Conservation (phyloP, 1,284 basidiomycete genomes). For the Inonotus obliquus region DNA sequence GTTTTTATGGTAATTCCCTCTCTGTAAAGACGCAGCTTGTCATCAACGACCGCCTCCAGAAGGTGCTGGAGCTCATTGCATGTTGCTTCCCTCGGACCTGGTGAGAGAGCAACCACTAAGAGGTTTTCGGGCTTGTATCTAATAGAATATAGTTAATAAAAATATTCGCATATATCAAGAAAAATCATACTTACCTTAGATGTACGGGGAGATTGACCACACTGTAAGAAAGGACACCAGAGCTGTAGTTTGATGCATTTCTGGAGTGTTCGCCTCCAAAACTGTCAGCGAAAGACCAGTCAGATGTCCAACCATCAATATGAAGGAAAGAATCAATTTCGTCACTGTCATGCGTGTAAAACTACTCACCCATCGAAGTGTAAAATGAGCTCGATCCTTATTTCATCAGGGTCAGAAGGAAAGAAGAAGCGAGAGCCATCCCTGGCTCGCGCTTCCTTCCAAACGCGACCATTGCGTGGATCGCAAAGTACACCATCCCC, state of each 20-base stretch:
- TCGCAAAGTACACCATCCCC: background rate
- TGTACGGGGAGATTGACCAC: constrained; percentile 5
- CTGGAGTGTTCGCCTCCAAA: background rate
- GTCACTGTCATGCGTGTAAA: background rate
- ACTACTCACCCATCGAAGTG: constrained; percentile 17
- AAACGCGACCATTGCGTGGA: constrained; percentile 15
- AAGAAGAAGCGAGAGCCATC: constrained; percentile 19
- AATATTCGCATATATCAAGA: no score
- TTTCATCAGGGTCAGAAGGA: background rate
- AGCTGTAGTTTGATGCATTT: constrained; percentile 4
- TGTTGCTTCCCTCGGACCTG: constrained; percentile 18
- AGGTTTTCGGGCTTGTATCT: constrained; percentile 19
- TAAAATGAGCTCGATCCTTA: constrained; percentile 9
- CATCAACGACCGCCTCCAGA: constrained; percentile 5
- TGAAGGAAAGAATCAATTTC: background rate
- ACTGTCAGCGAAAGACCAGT: background rate
- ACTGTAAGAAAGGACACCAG: constrained; percentile 11
- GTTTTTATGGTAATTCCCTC: constrained; percentile 4
- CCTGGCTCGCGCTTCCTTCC: constrained; percentile 13
- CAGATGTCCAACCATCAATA: no score
- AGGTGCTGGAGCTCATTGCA: constrained; percentile 16
- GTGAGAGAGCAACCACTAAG: constrained; percentile 6
- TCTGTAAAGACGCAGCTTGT: background rate
- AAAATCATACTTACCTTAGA: background rate
- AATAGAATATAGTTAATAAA: background rate